phyloP scores from a whole-genome alignment of 108 stramenopile genomes.

The Stephanodiscus minutulus region DNA sequence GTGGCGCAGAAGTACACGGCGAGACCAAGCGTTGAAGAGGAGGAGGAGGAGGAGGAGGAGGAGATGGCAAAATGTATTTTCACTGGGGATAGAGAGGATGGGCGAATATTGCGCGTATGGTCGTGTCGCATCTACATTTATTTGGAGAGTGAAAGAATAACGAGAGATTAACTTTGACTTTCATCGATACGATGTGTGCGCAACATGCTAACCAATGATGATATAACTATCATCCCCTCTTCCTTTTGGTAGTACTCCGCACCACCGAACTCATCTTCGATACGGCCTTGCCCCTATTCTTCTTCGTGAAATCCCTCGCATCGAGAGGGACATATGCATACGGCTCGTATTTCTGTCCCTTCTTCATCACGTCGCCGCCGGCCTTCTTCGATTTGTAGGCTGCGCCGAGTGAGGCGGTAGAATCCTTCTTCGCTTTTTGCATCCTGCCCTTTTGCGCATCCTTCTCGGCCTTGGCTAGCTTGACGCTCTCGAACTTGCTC shows the following conservation, averaged over 20 bases:
- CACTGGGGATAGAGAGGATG: no score
- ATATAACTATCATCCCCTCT: conserved; percentile 35
- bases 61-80: no score
- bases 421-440: conserved; percentile 34
- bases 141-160: no score
- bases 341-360: conserved; percentile 90
- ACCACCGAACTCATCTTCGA: conserved; percentile 88
- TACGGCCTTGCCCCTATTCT: conserved; percentile 79
- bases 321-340: conserved; percentile 93
- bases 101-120: no score
- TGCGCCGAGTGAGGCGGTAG: conserved; percentile 61
- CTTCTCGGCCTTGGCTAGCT: conserved; percentile 36
- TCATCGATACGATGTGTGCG: no score
- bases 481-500: conserved; percentile 58
- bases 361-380: conserved; percentile 90
- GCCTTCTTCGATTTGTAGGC: conserved; percentile 89
- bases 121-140: no score
- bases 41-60: no score
- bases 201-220: no score
- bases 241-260: conserved; percentile 45
- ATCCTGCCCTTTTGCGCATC: conserved; percentile 24
- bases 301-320: conserved; percentile 83
- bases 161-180: no score
- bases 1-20: no score
- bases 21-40: no score